These are phyloP conservation scores for Shiraia bambusicola DNA, from an alignment of 2,329 filamentous ascomycete genomes.

Conservation along the genomic window DNA sequence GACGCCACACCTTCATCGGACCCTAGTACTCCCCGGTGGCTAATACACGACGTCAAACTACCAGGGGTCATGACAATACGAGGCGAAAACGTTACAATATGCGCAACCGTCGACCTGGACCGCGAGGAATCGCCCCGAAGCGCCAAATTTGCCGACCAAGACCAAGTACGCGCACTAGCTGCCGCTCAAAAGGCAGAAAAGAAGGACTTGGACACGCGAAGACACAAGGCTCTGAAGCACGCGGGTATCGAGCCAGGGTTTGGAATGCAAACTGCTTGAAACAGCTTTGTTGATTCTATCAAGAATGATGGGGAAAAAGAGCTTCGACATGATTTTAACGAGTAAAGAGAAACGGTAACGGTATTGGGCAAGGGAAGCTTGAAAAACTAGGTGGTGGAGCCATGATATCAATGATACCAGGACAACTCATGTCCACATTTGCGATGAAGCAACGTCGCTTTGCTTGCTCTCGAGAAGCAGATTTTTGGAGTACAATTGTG, in stretches of 20 bases:
- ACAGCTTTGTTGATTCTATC: background rate
- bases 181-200: conserved; percentile 73
- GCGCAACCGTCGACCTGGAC: conserved; percentile 96
- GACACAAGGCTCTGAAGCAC: conserved; percentile 63
- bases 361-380: background rate
- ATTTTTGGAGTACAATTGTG: no score
- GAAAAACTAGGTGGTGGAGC: conserved; percentile 8
- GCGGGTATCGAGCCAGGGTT: conserved; percentile 64
- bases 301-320: background rate
- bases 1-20: conserved; percentile 23
- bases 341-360: background rate
- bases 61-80: conserved; percentile 89
- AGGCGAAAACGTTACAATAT: conserved; percentile 93
- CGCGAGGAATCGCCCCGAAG: conserved; percentile 86
- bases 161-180: conserved; percentile 71
- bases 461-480: no score
- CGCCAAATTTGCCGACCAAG: conserved; percentile 66
- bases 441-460: background rate
- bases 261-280: conserved; percentile 69
- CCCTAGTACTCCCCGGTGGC: conserved; percentile 34
- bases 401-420: conserved; percentile 21
- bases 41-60: conserved; percentile 82
- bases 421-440: conserved; percentile 12
- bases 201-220: conserved; percentile 54
- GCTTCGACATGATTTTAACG: background rate